Evolutionary conservation across 2,329 filamentous ascomycete species (phyloP), one percentile per base, ranked within the genome.

Genomic region (Calonectria pseudoreteaudii): DNA sequence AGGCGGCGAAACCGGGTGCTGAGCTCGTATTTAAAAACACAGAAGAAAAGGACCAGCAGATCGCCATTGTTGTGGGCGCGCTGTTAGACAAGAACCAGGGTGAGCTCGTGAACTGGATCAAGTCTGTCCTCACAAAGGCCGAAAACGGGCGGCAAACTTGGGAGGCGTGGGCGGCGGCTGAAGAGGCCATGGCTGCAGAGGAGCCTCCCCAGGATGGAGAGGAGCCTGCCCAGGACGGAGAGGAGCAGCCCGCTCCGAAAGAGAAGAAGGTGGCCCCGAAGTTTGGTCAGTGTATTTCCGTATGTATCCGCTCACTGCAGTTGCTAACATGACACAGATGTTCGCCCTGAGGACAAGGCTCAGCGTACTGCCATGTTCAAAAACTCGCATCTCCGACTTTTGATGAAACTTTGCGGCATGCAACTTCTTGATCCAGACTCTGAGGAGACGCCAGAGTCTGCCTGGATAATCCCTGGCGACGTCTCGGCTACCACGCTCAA

Each of bases 321-420:
- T 53, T 36, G 56, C 84, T 87, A 79, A 87, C 73, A 47, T 38
- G 41, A 26, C 18, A 23, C 79, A 93, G 91, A 85, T 70, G 85
- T 95, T 68, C 90, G 88, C 66, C 89, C 94, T 0, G 91, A 93
- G 71, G 91, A 90, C 52, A 91, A 94, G 58, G 88, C 90, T 64
- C 91, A 92, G 50, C 92, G 92, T 66, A 90, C 89, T 28, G 93
- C 95, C 31, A 92, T 98, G 85, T 97, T 97, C 87, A 97, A 95
- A 82, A 97, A 98, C 83, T 93, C 94, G 13, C 93, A 96, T 80
- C 89, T 98, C 2, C 93, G 96, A 41, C 91, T 98, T 2, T 90
- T 99, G 4, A 93, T 98, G 90, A 93, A 89, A 1, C 88, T 97
- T 0, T 88, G 93, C 23, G 94, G 94, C 0, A 91, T 97, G 74